Evolutionary conservation across 805 yeast genomes (phyloP).

Genomic region (Candida saitoana): DNA sequence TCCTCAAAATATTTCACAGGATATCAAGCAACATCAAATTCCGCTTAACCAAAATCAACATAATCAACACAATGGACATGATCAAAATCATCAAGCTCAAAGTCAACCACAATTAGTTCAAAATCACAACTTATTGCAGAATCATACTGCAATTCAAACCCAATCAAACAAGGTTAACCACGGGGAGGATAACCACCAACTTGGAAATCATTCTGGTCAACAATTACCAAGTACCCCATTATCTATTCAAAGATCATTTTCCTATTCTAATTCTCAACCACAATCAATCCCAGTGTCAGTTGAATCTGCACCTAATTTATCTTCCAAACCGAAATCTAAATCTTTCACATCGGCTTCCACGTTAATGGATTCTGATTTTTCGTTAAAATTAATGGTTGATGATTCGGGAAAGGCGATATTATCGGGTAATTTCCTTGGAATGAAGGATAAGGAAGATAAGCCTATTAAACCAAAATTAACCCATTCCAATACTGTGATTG

Average conservation of each 20-base stretch:
- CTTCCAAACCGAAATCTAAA: neutral
- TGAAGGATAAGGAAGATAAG: neutral
- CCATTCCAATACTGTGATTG: constrained; percentile 26
- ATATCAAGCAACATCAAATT: neutral
- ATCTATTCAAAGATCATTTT: neutral
- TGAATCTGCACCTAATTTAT: neutral
- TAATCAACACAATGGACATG: neutral
- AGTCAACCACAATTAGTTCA: neutral
- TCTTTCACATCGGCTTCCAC: neutral
- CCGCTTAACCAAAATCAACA: neutral
- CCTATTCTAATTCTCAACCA: neutral
- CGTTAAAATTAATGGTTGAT: constrained; percentile 34
- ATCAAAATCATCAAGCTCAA: neutral
- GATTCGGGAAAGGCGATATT: constrained; percentile 40
- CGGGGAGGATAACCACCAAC: neutral
- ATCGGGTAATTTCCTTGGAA: constrained; percentile 18
- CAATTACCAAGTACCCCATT: neutral
- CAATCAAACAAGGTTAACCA: too few species aligned
- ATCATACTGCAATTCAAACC: neutral
- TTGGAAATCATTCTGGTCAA: neutral
- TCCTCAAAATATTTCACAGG: neutral
- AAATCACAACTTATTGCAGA: neutral
- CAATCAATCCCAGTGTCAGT: neutral
- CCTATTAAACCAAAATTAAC: constrained; percentile 15
- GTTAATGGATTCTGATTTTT: constrained; percentile 18